A percentile compares a stretch with the other conserved stretches of the same genome.
These are phyloP conservation scores for Priceomyces melissophilus DNA, from an alignment of 805 yeast genomes.

Conservation along the genomic window DNA sequence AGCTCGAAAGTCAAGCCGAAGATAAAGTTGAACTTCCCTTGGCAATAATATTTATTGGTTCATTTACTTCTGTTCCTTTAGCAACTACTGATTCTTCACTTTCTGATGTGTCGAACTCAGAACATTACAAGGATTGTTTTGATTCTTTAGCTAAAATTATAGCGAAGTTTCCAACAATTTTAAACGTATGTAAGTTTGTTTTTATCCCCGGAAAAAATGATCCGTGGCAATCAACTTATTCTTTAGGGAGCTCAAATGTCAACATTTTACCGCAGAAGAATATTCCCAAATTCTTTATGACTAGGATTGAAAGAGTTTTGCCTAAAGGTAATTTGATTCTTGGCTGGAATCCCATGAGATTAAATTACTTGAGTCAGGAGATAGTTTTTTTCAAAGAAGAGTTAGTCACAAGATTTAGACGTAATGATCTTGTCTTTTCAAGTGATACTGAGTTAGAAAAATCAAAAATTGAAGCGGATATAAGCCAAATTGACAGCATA, in stretches of 20 bases:
- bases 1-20: slow-evolving; percentile 39
- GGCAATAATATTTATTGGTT: slow-evolving; percentile 76
- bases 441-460: slow-evolving; percentile 29
- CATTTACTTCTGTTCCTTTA: slow-evolving; percentile 68
- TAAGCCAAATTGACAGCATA: slow-evolving; percentile 14
- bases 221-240: slow-evolving; percentile 80
- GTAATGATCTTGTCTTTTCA: slow-evolving; percentile 62
- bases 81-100: slow-evolving; percentile 51
- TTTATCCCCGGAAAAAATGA: slow-evolving; percentile 89
- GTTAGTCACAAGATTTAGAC: slow-evolving; percentile 61
- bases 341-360: slow-evolving; percentile 73
- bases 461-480: slow-evolving; percentile 19
- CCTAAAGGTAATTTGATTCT: slow-evolving; percentile 29
- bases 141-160: slow-evolving; percentile 69
- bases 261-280: slow-evolving; percentile 57
- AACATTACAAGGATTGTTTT: slow-evolving; percentile 61
- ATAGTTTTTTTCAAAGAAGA: slow-evolving; percentile 74
- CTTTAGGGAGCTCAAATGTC: slow-evolving; percentile 49
- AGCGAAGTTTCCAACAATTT: slow-evolving; percentile 53
- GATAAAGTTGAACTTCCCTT: slow-evolving; percentile 51
- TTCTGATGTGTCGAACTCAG: slow-evolving; percentile 48
- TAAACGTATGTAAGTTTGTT: slow-evolving; percentile 53
- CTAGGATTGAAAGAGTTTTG: slow-evolving; percentile 51
- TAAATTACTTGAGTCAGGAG: slow-evolving; percentile 82
- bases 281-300: slow-evolving; percentile 70